Evolutionary conservation across 306 rosid species (phyloP).

Genomic region (Glycine soja): DNA sequence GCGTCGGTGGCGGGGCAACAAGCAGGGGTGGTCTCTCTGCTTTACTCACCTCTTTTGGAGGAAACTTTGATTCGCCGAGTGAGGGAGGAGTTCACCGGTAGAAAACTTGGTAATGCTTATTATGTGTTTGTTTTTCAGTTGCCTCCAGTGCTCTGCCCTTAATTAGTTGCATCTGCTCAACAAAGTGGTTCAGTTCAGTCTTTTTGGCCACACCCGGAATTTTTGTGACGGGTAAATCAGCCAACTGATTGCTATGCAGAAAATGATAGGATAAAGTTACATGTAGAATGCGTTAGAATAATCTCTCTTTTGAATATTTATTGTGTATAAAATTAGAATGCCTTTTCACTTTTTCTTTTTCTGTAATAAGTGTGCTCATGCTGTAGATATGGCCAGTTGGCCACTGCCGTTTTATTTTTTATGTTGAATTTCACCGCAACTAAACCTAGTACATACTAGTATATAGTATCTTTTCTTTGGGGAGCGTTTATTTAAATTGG

Average conservation of each 20-base stretch:
- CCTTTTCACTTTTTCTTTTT: slow-evolving; percentile 13
- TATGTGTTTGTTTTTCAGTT: neutral
- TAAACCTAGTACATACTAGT: neutral
- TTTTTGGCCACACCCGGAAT: neutral
- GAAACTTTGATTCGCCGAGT: slow-evolving; percentile 53
- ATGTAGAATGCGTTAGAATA: neutral
- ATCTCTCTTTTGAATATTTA: slow-evolving; percentile 15
- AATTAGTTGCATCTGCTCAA: slow-evolving; percentile 10
- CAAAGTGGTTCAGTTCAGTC: neutral
- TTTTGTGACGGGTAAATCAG: slow-evolving; percentile 49
- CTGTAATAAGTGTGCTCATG: slow-evolving; percentile 11
- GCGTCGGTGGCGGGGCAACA: slow-evolving; percentile 54
- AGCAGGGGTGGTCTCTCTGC: slow-evolving; percentile 63
- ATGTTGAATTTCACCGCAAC: neutral
- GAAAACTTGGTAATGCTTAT: neutral
- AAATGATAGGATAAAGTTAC: slow-evolving; percentile 29
- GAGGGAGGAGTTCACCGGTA: slow-evolving; percentile 38
- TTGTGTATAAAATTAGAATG: neutral
- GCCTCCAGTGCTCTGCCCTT: neutral
- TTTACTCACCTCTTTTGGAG: slow-evolving; percentile 60
- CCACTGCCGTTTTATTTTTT: neutral
- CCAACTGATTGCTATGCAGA: neutral
- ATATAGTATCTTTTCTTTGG: neutral
- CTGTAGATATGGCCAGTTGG: neutral
- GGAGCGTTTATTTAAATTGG: neutral